These are phyloP conservation scores for Scleroderma bovista DNA, from an alignment of 768 basidiomycete genomes.

Conservation along the genomic window DNA sequence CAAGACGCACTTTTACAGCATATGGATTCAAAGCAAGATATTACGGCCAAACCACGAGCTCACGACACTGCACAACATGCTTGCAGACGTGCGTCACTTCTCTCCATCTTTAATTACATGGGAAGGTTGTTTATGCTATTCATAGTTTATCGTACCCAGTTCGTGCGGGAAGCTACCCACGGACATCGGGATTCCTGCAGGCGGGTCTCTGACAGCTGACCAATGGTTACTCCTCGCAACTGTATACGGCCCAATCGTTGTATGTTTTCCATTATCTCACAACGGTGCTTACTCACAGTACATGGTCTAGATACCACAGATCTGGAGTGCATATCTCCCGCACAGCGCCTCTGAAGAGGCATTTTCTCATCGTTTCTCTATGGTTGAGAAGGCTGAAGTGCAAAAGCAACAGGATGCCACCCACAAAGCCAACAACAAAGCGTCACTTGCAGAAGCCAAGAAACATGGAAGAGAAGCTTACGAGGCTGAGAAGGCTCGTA, in stretches of 20 bases:
- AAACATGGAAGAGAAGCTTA: constrained; percentile 1
- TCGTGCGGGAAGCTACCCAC: constrained; percentile 12
- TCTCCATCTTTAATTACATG: neutral
- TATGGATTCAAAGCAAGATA: constrained; percentile 20
- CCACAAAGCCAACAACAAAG: neutral
- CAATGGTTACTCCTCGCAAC: constrained; percentile 27
- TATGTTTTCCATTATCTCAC: constrained; percentile 8
- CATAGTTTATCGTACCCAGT: constrained; percentile 1
- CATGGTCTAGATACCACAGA: constrained; percentile 21
- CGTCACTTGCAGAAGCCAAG: neutral
- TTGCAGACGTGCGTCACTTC: neutral
- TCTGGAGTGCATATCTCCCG: constrained; percentile 17
- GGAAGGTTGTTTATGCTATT: neutral
- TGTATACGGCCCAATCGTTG: constrained; percentile 24
- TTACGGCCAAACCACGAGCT: constrained; percentile 4
- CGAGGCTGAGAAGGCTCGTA: constrained; percentile 1
- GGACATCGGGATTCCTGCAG: constrained; percentile 26
- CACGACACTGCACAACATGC: neutral
- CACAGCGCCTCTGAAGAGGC: neutral
- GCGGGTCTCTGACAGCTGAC: constrained; percentile 32
- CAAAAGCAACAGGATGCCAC: constrained; percentile 1
- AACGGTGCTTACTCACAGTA: neutral
- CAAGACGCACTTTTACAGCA: constrained; percentile 25
- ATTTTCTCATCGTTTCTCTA: neutral
- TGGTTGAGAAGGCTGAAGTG: neutral